Evolutionary conservation across 177 flowering plant genomes (phyloP).

Genomic region (Vitis hybrid): DNA sequence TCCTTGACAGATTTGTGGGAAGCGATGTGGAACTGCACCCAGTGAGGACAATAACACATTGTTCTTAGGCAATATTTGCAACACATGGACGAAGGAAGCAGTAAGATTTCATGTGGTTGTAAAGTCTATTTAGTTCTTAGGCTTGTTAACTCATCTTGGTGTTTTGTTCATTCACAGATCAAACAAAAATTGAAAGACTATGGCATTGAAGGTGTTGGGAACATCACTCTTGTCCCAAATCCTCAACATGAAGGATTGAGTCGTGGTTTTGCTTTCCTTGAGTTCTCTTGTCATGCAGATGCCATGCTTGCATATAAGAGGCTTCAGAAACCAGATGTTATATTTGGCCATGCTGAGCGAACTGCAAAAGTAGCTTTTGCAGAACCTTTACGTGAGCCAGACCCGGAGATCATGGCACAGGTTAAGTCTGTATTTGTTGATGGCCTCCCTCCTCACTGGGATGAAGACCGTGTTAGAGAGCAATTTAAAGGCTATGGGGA

Average conservation of each 20-base stretch:
- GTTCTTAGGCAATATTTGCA: conserved; percentile 79
- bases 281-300: conserved; percentile 62
- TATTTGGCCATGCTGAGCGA: conserved; percentile 79
- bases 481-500: conserved; percentile 60
- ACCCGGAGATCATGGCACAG: conserved; percentile 74
- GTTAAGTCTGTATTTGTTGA: conserved; percentile 79
- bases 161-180: conserved; percentile 38
- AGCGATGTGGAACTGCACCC: conserved; percentile 67
- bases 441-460: conserved; percentile 76
- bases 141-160: conserved; percentile 10
- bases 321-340: conserved; percentile 73
- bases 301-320: conserved; percentile 68
- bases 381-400: conserved; percentile 78
- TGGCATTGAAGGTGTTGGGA: conserved; percentile 65
- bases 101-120: conserved; percentile 31
- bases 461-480: conserved; percentile 65
- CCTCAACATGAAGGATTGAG: conserved; percentile 67
- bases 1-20: conserved; percentile 58
- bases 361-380: conserved; percentile 88
- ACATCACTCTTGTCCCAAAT: conserved; percentile 60
- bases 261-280: conserved; percentile 77
- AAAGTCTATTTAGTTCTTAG: background rate
- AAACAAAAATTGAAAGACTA: conserved; percentile 67
- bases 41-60: conserved; percentile 75
- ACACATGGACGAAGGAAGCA: conserved; percentile 89